phyloP scores from a whole-genome alignment of 2,329 filamentous ascomycete genomes.

The Xylariomycetidae sp. region DNA sequence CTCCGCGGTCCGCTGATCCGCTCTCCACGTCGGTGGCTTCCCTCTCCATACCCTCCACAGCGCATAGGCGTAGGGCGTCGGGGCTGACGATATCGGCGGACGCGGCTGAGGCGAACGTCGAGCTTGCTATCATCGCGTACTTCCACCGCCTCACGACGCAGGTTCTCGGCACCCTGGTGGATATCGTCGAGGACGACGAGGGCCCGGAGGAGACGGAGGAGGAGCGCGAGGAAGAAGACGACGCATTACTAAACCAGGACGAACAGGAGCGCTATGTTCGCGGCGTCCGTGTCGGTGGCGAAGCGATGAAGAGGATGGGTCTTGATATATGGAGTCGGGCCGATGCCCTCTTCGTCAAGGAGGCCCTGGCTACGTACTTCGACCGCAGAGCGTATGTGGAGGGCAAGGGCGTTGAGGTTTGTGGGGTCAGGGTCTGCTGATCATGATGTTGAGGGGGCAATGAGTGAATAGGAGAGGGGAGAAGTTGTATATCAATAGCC shows the following conservation, averaged over 20 bases:
- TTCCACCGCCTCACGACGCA: slow-evolving; percentile 70
- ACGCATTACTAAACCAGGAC: slow-evolving; percentile 16
- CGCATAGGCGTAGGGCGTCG: no score
- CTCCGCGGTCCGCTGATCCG: slow-evolving; percentile 24
- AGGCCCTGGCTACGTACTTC: slow-evolving; percentile 61
- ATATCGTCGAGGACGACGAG: slow-evolving; percentile 51
- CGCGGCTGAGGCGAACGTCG: slow-evolving; percentile 43
- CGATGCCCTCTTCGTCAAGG: slow-evolving; percentile 63
- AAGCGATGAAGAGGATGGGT: slow-evolving; percentile 64
- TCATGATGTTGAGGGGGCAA: no score
- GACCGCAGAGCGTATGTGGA: slow-evolving; percentile 56
- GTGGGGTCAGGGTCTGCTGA: slow-evolving; percentile 64
- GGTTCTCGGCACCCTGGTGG: slow-evolving; percentile 56
- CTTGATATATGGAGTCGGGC: slow-evolving; percentile 70
- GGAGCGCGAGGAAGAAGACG: slow-evolving; percentile 31
- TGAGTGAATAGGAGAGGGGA: no score
- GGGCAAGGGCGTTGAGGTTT: slow-evolving; percentile 66
- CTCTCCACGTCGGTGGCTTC: slow-evolving; percentile 40
- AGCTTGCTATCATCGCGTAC: slow-evolving; percentile 72
- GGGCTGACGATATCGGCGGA: no score
- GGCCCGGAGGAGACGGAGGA: slow-evolving; percentile 28
- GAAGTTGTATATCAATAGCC: no score
- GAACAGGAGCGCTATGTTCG: slow-evolving; percentile 33
- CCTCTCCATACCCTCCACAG: slow-evolving; percentile 22
- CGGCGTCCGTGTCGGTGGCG: slow-evolving; percentile 52